These are phyloP conservation scores for Trypanosoma melophagium DNA, from an alignment of 208 protist genomes.

Conservation along the genomic window DNA sequence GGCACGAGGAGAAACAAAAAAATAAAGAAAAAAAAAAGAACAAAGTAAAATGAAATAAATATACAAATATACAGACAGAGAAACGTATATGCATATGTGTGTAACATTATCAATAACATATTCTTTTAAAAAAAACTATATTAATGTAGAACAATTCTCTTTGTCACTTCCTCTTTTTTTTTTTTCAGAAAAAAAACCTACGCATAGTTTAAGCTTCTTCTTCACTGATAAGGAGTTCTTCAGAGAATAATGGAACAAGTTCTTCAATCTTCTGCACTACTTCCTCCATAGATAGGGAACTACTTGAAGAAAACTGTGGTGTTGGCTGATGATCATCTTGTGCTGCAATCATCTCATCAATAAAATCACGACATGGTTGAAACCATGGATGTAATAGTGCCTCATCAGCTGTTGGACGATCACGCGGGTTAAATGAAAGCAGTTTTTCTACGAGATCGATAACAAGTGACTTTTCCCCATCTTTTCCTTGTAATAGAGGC, in stretches of 20 bases:
- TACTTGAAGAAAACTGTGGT: slow-evolving; percentile 51
- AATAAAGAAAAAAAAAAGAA: too few species aligned
- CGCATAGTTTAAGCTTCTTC: slow-evolving; percentile 24
- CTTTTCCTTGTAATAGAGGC: slow-evolving; percentile 51
- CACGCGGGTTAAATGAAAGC: slow-evolving; percentile 79
- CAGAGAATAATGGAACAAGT: slow-evolving; percentile 83
- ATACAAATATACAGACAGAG: too few species aligned
- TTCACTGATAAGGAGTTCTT: slow-evolving; percentile 64
- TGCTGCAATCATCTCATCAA: slow-evolving; percentile 66
- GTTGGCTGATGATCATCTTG: slow-evolving; percentile 57
- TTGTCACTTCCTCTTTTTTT: neutral
- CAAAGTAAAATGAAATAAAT: too few species aligned
- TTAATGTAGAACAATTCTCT: neutral
- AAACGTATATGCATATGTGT: too few species aligned
- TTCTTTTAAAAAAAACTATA: neutral
- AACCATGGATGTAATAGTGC: slow-evolving; percentile 86
- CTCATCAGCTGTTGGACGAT: slow-evolving; percentile 74
- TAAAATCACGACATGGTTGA: slow-evolving; percentile 74
- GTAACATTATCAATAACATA: too few species aligned
- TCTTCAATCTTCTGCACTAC: slow-evolving; percentile 73
- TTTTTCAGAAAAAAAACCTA: neutral
- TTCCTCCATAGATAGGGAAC: slow-evolving; percentile 51
- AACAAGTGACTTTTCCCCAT: slow-evolving; percentile 27
- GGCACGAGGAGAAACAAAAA: too few species aligned
- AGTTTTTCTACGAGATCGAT: slow-evolving; percentile 77